These are phyloP conservation scores for Ascochyta lentis DNA, from an alignment of 2,329 filamentous ascomycete species.

Conservation along the genomic window DNA sequence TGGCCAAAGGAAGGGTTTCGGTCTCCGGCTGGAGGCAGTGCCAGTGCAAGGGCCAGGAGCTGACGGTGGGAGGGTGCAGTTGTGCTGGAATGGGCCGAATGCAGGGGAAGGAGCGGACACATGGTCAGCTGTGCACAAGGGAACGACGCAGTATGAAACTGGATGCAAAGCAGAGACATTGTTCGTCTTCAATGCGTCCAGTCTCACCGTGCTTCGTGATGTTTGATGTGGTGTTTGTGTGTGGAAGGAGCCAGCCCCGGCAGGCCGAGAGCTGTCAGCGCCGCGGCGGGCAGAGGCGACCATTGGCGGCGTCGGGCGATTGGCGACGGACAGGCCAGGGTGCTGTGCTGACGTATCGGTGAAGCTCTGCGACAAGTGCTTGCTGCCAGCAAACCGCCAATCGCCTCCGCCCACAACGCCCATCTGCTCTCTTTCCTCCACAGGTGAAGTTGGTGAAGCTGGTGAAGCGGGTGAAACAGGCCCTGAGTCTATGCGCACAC, in stretches of 20 bases:
- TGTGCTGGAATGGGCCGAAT: background rate
- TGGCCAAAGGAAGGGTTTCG: slow-evolving; percentile 1
- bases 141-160: slow-evolving; percentile 1
- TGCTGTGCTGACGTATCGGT: too few relatives aligned
- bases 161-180: background rate
- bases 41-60: background rate
- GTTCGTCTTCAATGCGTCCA: slow-evolving; percentile 6
- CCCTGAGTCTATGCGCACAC: slow-evolving; percentile 15
- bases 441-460: too few relatives aligned
- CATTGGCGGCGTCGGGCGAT: background rate
- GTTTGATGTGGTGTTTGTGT: slow-evolving; percentile 8
- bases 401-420: background rate
- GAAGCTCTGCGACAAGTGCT: background rate
- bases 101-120: background rate
- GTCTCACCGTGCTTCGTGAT: slow-evolving; percentile 11
- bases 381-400: slow-evolving; percentile 10
- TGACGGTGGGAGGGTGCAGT: background rate
- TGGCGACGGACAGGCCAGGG: background rate
- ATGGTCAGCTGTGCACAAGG: slow-evolving; percentile 3
- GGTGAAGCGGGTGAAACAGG: slow-evolving; percentile 11
- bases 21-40: slow-evolving; percentile 1
- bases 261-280: slow-evolving; percentile 6
- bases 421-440: background rate
- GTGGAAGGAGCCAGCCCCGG: background rate
- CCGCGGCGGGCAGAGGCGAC: slow-evolving; percentile 1